Conservation (phyloP, 2,329 filamentous ascomycete genomes). For the Stagonosporopsis tanaceti region DNA sequence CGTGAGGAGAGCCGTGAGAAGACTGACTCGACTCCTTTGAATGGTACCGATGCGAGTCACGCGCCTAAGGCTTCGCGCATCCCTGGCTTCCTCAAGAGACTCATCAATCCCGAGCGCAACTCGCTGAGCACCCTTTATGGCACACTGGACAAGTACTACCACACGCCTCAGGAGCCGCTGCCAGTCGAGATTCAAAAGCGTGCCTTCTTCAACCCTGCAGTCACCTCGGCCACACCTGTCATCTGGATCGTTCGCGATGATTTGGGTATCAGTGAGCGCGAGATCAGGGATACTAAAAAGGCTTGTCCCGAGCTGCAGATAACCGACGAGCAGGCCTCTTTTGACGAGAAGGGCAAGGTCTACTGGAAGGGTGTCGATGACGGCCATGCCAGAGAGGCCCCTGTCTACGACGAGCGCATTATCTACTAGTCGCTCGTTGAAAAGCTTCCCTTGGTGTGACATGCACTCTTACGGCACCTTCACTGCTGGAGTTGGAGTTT, state of each 20-base stretch:
- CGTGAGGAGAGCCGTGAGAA: constrained; percentile 29
- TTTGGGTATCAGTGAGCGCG: constrained; percentile 53
- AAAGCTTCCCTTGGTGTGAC: not conserved
- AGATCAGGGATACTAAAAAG: constrained; percentile 52
- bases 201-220: constrained; percentile 55
- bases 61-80: constrained; percentile 38
- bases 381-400: constrained; percentile 52
- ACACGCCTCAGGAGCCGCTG: constrained; percentile 42
- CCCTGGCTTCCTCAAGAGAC: constrained; percentile 41
- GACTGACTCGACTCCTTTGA: constrained; percentile 20
- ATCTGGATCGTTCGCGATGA: constrained; percentile 57
- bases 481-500: constrained; percentile 7
- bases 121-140: constrained; percentile 39
- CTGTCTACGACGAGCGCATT: constrained; percentile 52
- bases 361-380: constrained; percentile 52
- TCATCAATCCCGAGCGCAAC: constrained; percentile 48
- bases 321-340: constrained; percentile 55
- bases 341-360: constrained; percentile 56
- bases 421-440: constrained; percentile 34
- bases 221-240: constrained; percentile 53
- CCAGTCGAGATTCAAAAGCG: constrained; percentile 48
- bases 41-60: constrained; percentile 10
- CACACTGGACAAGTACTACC: constrained; percentile 46
- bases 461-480: not conserved
- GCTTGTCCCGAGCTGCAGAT: constrained; percentile 49